phyloP scores from a whole-genome alignment of 208 protist species.

The Leishmania turanica region DNA sequence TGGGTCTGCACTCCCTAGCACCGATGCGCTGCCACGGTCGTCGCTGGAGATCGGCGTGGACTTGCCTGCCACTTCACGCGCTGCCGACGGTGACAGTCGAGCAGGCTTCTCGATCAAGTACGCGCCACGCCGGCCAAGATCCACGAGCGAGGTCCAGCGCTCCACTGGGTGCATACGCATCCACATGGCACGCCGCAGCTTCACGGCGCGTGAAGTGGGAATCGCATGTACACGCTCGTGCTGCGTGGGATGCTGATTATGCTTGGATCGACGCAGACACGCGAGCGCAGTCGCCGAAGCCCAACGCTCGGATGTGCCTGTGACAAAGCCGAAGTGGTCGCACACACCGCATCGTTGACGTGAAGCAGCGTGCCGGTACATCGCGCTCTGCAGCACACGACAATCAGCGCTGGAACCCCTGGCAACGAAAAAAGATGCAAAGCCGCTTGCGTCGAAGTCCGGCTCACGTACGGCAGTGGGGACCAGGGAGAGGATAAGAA shows the following conservation, averaged over 20 bases:
- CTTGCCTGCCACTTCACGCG: neutral
- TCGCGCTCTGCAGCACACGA: neutral
- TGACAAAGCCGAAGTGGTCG: neutral
- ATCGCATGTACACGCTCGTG: neutral
- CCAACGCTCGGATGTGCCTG: neutral
- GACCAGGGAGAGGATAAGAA: neutral
- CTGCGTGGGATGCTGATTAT: neutral
- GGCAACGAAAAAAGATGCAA: too few species aligned
- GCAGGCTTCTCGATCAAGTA: constrained; percentile 45
- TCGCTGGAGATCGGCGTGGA: neutral
- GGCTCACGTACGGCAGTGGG: neutral
- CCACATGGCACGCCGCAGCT: constrained; percentile 50
- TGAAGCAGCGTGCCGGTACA: neutral
- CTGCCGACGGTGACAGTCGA: neutral
- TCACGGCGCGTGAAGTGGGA: constrained; percentile 1
- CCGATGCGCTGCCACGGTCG: neutral
- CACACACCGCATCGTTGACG: neutral
- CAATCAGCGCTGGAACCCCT: neutral
- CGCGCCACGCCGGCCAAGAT: constrained; percentile 55
- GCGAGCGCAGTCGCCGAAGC: neutral
- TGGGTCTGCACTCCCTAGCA: constrained; percentile 17
- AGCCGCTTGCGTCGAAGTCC: neutral
- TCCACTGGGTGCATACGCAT: constrained; percentile 66
- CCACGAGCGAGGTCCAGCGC: constrained; percentile 75
- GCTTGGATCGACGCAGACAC: neutral